Conservation (phyloP, 2,329 filamentous ascomycete genomes). For the Phialocephala subalpina region DNA sequence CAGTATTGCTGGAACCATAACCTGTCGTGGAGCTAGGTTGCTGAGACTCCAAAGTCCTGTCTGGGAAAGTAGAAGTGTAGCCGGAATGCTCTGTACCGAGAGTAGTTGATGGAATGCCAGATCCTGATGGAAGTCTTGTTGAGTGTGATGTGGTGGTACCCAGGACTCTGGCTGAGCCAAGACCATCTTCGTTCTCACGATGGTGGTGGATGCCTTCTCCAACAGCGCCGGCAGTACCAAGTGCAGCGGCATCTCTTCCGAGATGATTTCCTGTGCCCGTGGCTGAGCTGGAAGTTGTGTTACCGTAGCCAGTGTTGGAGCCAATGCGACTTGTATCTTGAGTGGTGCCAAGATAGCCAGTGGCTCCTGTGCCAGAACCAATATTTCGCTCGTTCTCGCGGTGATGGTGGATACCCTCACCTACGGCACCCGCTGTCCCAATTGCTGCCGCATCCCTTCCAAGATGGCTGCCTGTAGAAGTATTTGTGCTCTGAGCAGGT, state of each 20-base stretch:
- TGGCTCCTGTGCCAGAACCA: conserved; percentile 1
- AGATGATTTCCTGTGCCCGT: conserved; percentile 13
- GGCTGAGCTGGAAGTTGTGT: background rate
- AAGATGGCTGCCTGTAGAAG: conserved; percentile 22
- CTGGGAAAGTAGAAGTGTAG: background rate
- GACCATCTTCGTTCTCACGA: conserved; percentile 16
- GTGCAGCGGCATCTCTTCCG: conserved; percentile 24
- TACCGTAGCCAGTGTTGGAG: background rate
- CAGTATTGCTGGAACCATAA: background rate
- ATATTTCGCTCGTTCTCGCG: conserved; percentile 16
- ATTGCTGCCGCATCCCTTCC: conserved; percentile 26
- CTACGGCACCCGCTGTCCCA: conserved; percentile 24
- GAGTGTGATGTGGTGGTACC: background rate
- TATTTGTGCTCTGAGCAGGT: conserved; percentile 11
- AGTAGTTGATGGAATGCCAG: background rate
- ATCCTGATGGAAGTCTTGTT: background rate
- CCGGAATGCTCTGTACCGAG: background rate
- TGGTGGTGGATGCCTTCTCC: too few species aligned
- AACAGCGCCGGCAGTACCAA: too few species aligned
- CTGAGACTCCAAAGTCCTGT: background rate
- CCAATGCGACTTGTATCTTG: conserved; percentile 6
- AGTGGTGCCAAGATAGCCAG: conserved; percentile 10
- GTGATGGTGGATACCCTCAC: conserved; percentile 19
- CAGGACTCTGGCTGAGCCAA: conserved; percentile 1
- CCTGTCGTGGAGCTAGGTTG: conserved; percentile 1